Percentiles rank a stretch among this genome's conserved stretches.
phyloP scores from a whole-genome alignment of 2,329 filamentous ascomycete genomes.

The Trichophyton mentagrophytes region DNA sequence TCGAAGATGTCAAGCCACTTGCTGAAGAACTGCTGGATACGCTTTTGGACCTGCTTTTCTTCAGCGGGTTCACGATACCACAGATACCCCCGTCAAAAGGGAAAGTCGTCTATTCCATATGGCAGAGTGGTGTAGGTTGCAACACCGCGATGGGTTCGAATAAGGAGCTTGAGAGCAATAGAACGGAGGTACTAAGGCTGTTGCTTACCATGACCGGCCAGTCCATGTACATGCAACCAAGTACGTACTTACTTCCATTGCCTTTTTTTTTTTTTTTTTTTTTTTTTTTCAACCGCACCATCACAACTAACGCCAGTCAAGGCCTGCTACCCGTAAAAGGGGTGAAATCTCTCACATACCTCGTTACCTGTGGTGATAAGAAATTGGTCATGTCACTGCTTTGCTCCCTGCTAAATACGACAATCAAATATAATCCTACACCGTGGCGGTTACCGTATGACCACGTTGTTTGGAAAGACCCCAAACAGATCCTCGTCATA shows the following conservation, averaged over 20 bases:
- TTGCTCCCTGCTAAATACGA: conserved; percentile 88
- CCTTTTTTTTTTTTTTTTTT: not conserved
- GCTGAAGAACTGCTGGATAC: conserved; percentile 90
- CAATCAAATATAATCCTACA: conserved; percentile 89
- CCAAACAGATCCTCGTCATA: conserved; percentile 78
- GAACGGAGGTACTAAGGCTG: conserved; percentile 76
- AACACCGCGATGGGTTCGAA: conserved; percentile 78
- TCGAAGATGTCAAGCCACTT: conserved; percentile 57
- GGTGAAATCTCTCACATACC: conserved; percentile 72
- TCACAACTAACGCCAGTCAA: conserved; percentile 24
- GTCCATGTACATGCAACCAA: conserved; percentile 83
- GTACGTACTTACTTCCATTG: conserved; percentile 25
- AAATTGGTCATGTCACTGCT: conserved; percentile 79
- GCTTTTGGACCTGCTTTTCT: conserved; percentile 80
- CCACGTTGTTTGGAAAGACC: conserved; percentile 78
- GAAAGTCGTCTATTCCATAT: conserved; percentile 86
- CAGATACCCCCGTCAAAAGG: conserved; percentile 55
- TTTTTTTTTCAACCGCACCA: not conserved
- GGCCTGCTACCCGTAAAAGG: conserved; percentile 62
- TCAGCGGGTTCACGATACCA: conserved; percentile 75
- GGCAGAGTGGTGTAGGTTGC: conserved; percentile 95
- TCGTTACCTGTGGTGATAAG: conserved; percentile 79
- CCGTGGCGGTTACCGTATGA: conserved; percentile 92
- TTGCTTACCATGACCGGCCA: conserved; percentile 77
- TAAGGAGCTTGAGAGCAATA: conserved; percentile 85